Evolutionary conservation across 192 early-diverging fungal genomes (phyloP).

Genomic region (Chytriomyces confervae): DNA sequence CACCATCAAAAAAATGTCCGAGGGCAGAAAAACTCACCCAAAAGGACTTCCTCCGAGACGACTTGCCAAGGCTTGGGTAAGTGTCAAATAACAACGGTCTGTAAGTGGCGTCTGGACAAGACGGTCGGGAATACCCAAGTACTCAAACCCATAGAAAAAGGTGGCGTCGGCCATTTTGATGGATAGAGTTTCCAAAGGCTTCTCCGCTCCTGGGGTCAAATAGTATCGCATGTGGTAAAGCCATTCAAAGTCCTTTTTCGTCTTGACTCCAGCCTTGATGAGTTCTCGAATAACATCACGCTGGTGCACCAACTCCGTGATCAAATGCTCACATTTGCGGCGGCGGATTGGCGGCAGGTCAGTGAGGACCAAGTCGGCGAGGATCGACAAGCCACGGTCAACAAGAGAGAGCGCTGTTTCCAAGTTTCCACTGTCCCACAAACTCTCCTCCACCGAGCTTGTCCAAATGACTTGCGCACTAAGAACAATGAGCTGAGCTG

Average conservation of each 20-base stretch:
- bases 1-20: background rate
- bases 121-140: conserved; percentile 94
- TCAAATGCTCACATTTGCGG: conserved; percentile 96
- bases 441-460: conserved; percentile 77
- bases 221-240: conserved; percentile 96
- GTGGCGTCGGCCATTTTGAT: conserved; percentile 94
- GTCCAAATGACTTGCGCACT: conserved; percentile 93
- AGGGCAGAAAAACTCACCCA: conserved; percentile 43
- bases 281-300: conserved; percentile 87
- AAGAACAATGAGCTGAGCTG: conserved; percentile 93
- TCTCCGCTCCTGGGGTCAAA: conserved; percentile 67
- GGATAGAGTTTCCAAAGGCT: conserved; percentile 72
- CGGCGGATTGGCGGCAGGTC: conserved; percentile 84
- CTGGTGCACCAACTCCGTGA: conserved; percentile 99
- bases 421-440: conserved; percentile 59
- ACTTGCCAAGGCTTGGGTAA: conserved; percentile 94
- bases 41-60: conserved; percentile 96
- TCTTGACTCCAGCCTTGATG: conserved; percentile 35
- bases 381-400: conserved; percentile 76
- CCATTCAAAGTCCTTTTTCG: conserved; percentile 83
- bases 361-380: conserved; percentile 92
- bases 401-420: conserved; percentile 63
- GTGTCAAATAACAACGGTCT: conserved; percentile 97
- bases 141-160: conserved; percentile 98
- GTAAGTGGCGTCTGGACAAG: conserved; percentile 99